These are phyloP conservation scores for Aspergillus floridensis DNA, from an alignment of 2,329 filamentous ascomycete species.

Conservation along the genomic window DNA sequence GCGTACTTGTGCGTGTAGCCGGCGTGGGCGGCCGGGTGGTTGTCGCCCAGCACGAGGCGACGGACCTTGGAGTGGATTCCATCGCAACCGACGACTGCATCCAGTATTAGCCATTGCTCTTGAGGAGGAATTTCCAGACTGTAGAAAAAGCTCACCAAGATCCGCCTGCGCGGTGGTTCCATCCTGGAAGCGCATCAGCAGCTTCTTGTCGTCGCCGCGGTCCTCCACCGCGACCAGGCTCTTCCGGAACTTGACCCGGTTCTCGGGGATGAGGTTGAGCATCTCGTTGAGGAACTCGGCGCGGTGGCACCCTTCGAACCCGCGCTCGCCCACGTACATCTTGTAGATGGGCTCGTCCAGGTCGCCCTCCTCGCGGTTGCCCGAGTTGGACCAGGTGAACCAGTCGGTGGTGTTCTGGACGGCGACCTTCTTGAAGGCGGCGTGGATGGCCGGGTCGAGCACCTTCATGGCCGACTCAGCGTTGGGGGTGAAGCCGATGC, in stretches of 20 bases:
- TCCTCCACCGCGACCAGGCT: constrained; percentile 31
- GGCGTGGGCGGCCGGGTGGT: constrained; percentile 42
- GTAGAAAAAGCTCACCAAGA: too few relatives aligned
- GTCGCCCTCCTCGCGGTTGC: constrained; percentile 12
- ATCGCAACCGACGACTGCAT: constrained; percentile 55
- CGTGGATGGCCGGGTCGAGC: constrained; percentile 2
- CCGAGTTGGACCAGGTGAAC: constrained; percentile 19
- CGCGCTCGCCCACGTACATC: constrained; percentile 3
- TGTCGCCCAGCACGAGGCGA: constrained; percentile 45
- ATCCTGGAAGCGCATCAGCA: background rate
- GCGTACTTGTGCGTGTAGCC: constrained; percentile 58
- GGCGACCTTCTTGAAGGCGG: constrained; percentile 4
- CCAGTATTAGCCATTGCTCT: background rate
- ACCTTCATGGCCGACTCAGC: background rate
- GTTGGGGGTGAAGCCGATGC: constrained; percentile 1
- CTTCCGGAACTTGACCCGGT: constrained; percentile 36
- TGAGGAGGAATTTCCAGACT: rapidly evolving
- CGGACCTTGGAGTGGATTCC: constrained; percentile 58
- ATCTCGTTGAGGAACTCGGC: constrained; percentile 43
- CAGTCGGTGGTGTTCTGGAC: constrained; percentile 9
- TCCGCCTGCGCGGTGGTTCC: background rate
- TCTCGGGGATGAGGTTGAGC: constrained; percentile 38
- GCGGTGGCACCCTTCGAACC: constrained; percentile 25
- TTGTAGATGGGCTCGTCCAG: constrained; percentile 14
- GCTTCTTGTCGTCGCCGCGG: constrained; percentile 8